Conservation (phyloP, 164 flowering plant genomes). For the Brasenia schreberi region DNA sequence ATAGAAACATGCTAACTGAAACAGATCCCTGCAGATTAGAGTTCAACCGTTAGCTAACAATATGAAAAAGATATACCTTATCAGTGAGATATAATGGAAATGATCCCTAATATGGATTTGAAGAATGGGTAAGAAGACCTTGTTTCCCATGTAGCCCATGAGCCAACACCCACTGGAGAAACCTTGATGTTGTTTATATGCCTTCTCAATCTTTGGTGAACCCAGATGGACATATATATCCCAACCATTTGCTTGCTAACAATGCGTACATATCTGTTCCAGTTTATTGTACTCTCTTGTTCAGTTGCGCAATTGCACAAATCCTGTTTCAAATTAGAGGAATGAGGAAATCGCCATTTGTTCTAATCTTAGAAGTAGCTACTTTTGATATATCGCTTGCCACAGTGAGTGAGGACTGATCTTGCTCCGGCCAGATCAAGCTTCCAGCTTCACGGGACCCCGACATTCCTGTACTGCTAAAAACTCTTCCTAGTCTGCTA, state of each 20-base stretch:
- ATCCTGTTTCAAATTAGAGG: constrained; percentile 12
- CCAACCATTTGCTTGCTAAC: constrained; percentile 99
- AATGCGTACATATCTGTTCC: constrained; percentile 51
- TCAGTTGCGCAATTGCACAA: constrained; percentile 7
- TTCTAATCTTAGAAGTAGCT: constrained; percentile 30
- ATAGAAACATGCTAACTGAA: constrained; percentile 88
- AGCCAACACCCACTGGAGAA: constrained; percentile 85
- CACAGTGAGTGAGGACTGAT: constrained; percentile 6
- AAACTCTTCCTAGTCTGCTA: constrained; percentile 37
- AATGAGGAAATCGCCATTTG: constrained; percentile 30
- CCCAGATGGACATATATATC: constrained; percentile 87
- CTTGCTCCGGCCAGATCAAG: constrained; percentile 20
- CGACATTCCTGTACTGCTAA: constrained; percentile 51
- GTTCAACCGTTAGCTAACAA: background rate
- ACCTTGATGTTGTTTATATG: constrained; percentile 77
- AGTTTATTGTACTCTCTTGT: constrained; percentile 12
- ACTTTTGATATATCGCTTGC: constrained; percentile 1
- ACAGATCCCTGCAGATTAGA: constrained; percentile 71
- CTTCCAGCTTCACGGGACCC: constrained; percentile 35
- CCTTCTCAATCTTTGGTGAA: constrained; percentile 63
- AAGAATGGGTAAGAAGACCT: constrained; percentile 28
- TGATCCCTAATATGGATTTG: background rate
- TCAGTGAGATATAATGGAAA: background rate
- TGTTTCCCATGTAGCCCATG: constrained; percentile 99
- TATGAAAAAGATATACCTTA: background rate